Base-by-base conservation (phyloP, 2,329 filamentous ascomycete species). In the Fusarium avenaceum region DNA sequence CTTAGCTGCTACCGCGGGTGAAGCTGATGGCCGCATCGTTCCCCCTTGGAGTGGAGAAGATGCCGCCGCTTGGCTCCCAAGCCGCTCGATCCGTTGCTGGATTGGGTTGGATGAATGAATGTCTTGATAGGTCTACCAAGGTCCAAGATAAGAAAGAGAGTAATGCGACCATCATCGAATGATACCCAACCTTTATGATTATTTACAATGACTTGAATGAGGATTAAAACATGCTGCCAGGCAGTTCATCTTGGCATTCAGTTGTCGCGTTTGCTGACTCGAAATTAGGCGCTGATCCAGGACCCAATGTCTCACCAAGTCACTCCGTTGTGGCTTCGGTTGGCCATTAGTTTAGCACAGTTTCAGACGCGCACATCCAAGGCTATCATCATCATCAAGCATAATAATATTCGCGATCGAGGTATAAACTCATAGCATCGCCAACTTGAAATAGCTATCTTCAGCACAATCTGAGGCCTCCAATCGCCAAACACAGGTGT, bases 1-100 rank as follows among this genome's bases (percentile, higher is more conserved):
- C 7, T 38, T 67, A 57, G 66, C 51, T 67, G 62, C 24, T 24
- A 50, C 65, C 40, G 44, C 26, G 35, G 51, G 24, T n/a, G 60
- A 58, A 38, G 49, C 28, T 40, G 63, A 47, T 51, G 57, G 58
- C 39, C n/a, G 51, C 15, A 3, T 19, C 6, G 13, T 33, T 14
- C 64, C 38, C 62, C 67, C 67, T 70, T 65, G 58, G 40, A 68
- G 67, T 68, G 67, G 67, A 53, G 63, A 63, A 39, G 8, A n/a
- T 19, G 14, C 48, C 32, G 49, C 59, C 32, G 49, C 59, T 62
- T 62, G 57, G 58, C 58, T 55, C 33, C 30, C 49, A 55, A 54
- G 67, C 67, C 67, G 58, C 50, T 68, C 43, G 48, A 70, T 61
- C 67, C 58, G 67, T 55, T 51, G 17, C 40, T 57, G 32, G 20